Evolutionary conservation across 352 stramenopile genomes (phyloP).

Genomic region (Globisporangium orthogonon): DNA sequence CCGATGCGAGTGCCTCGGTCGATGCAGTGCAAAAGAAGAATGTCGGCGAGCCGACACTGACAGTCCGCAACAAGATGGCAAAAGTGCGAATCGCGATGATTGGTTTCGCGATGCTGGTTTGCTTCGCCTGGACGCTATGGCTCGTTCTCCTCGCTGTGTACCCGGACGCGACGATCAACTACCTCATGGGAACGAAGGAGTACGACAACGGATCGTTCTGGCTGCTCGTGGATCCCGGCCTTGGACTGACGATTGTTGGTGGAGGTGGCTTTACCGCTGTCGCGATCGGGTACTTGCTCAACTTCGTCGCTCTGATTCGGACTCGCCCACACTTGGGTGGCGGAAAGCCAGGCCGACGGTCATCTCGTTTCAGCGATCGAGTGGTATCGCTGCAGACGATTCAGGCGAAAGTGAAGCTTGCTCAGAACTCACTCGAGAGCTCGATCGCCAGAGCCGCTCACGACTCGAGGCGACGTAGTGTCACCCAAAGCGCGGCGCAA

Average conservation of each 20-base stretch:
- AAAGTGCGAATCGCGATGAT: too few relatives aligned
- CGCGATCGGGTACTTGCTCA: conserved; percentile 18
- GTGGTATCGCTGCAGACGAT: background rate
- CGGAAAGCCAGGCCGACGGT: background rate
- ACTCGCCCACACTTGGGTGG: background rate
- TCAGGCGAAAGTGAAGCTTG: background rate
- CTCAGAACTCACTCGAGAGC: background rate
- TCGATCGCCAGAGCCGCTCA: background rate
- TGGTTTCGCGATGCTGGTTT: too few relatives aligned
- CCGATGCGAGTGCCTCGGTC: too few relatives aligned
- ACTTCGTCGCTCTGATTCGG: conserved; percentile 8
- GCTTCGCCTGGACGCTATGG: too few relatives aligned
- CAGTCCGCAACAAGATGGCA: too few relatives aligned
- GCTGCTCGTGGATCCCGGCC: background rate
- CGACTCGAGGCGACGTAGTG: background rate
- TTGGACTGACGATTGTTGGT: conserved; percentile 12
- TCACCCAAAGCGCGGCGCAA: background rate
- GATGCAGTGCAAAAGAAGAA: too few relatives aligned
- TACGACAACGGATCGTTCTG: too few relatives aligned
- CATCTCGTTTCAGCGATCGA: background rate
- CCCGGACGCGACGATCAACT: too few relatives aligned
- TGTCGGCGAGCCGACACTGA: too few relatives aligned
- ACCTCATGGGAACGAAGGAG: too few relatives aligned
- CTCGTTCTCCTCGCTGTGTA: too few relatives aligned
- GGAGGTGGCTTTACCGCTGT: conserved; percentile 17